Base-by-base conservation (phyloP, 1,284 basidiomycete genomes). In the Trichosporon asahii region DNA sequence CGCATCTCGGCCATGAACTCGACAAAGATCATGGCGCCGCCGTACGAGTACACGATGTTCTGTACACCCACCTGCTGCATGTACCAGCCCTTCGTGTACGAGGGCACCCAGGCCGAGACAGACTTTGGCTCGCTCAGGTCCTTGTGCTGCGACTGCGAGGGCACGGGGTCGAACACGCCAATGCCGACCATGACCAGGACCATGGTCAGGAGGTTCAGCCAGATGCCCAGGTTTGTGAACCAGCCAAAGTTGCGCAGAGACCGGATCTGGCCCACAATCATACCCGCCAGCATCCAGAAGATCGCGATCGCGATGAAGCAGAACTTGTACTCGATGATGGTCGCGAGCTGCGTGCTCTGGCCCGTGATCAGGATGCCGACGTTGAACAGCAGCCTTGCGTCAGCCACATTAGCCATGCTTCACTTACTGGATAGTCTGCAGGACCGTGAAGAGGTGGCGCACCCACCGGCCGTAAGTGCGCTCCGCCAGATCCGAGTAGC, bases 1-100 rank as follows among this genome's bases (percentile, higher is more conserved):
- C 86, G 85, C 90, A 90, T 90, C 78, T 90, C 89, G 1, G 88
- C 86, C 86, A 90, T 87, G 77, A 90, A 87, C 77, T 90, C 88
- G 8, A 86, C 80, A 65, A 84, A 85, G 35, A 86, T 83, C 83
- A 85, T 85, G 0, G 88, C 85, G 46, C 89, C 89, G 64, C 88
- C 87, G 70, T 88, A 80, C 2, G 79, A 77, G 57, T 80, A 83
- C 8, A 89, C 88, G 80, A 89, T 60, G 12, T 15, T 29, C 27
- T 60, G 88, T 63, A 89, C 86, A 37, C 88, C 72, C 14, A 23
- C 25, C n/a, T 69, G 25, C 57, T 73, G 72, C 66, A 67, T 81
- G 88, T 82, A 8, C 73, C 60, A 66, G 83, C 84, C 61, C 88
- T 81, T 3, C 85, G 85, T 21, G 46, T 68, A 67, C 6, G 85